Conservation (phyloP, 2,329 filamentous ascomycete species). For the Colletotrichum scovillei region DNA sequence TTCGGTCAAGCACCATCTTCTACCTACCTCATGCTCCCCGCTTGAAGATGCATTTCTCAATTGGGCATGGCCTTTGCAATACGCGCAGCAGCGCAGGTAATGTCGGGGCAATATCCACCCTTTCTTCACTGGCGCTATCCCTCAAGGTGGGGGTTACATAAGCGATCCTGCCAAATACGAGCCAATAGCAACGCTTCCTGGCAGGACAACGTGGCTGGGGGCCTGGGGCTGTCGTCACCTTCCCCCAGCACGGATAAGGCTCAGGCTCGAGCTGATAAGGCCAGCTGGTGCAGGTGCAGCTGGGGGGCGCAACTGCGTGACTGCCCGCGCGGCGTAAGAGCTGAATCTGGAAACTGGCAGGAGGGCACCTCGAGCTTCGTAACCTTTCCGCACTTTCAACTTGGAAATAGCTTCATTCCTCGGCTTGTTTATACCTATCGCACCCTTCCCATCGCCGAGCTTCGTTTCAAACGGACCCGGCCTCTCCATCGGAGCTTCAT, state of each 20-base stretch:
- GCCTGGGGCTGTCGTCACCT: slow-evolving; percentile 34
- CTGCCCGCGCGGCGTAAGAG: slow-evolving; percentile 16
- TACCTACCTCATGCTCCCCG: background rate
- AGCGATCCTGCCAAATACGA: background rate
- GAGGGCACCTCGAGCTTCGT: slow-evolving; percentile 10
- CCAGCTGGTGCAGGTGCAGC: slow-evolving; percentile 29
- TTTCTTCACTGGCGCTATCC: slow-evolving; percentile 5
- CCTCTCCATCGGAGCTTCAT: background rate
- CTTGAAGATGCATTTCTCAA: slow-evolving; percentile 22
- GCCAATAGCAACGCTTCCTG: slow-evolving; percentile 9
- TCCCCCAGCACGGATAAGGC: slow-evolving; percentile 34
- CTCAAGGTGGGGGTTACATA: background rate
- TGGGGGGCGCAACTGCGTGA: background rate
- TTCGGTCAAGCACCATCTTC: background rate
- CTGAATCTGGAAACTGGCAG: slow-evolving; percentile 8
- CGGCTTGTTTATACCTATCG: background rate
- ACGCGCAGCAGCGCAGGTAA: slow-evolving; percentile 13
- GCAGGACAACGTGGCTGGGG: slow-evolving; percentile 25
- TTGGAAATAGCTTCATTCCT: background rate
- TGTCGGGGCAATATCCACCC: slow-evolving; percentile 9
- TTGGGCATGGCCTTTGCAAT: slow-evolving; percentile 24
- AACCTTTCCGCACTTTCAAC: background rate
- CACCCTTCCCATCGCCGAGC: background rate
- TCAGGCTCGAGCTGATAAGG: slow-evolving; percentile 33
- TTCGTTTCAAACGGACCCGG: background rate